These are phyloP conservation scores for Protomyces macrosporus DNA, from an alignment of 1,139 yeast species.

Conservation along the genomic window DNA sequence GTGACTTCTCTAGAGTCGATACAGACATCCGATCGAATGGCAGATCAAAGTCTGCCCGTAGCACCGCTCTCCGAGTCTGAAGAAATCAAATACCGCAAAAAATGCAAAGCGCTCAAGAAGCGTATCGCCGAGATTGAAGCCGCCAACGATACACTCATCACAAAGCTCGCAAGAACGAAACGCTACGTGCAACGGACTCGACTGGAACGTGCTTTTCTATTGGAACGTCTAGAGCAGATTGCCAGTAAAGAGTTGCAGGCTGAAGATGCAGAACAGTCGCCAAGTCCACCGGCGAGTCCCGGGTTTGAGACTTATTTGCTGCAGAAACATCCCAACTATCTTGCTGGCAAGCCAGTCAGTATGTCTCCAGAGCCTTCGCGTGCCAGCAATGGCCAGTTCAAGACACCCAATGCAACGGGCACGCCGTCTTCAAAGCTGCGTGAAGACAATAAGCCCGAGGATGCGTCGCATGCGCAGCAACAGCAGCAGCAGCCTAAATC, in stretches of 20 bases:
- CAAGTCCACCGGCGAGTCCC: slow-evolving; percentile 20
- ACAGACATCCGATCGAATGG: too few species aligned
- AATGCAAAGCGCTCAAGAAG: slow-evolving; percentile 65
- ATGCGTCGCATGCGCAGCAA: slow-evolving; percentile 62
- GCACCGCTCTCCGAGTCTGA: background rate
- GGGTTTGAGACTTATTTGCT: slow-evolving; percentile 19
- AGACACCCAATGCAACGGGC: background rate
- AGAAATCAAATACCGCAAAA: slow-evolving; percentile 47
- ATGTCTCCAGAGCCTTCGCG: background rate
- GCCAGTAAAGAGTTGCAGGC: slow-evolving; percentile 28
- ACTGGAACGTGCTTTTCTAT: slow-evolving; percentile 70
- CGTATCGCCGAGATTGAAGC: slow-evolving; percentile 72
- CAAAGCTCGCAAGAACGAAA: slow-evolving; percentile 75
- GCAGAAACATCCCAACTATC: background rate
- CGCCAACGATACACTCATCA: slow-evolving; percentile 68
- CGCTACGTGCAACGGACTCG: slow-evolving; percentile 71
- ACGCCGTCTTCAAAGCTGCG: background rate
- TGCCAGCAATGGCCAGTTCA: background rate
- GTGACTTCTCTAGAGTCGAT: too few species aligned
- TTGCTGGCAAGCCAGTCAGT: background rate
- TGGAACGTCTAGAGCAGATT: slow-evolving; percentile 67
- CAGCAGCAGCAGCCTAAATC: slow-evolving; percentile 68
- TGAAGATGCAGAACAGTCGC: slow-evolving; percentile 13
- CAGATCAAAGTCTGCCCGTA: background rate
- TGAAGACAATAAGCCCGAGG: slow-evolving; percentile 21